Conservation (phyloP, 805 yeast species). For the Geotrichum ghanense region DNA sequence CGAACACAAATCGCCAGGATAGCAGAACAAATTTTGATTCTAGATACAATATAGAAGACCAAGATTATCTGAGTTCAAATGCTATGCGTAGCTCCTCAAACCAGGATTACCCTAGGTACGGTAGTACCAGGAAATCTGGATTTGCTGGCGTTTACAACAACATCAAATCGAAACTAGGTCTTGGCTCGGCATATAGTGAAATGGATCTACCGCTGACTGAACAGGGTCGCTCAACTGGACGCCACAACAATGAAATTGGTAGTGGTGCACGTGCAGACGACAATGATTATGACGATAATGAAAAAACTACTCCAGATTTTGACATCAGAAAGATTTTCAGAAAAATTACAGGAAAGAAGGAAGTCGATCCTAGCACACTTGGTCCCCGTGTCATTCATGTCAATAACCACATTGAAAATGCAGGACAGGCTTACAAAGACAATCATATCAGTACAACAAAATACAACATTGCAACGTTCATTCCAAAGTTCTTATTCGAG, state of each 20-base stretch:
- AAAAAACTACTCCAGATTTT: slow-evolving; percentile 17
- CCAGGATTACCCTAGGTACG: slow-evolving; percentile 2
- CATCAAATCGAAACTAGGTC: slow-evolving; percentile 18
- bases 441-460: slow-evolving; percentile 93
- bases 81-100: background rate
- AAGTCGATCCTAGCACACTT: slow-evolving; percentile 19
- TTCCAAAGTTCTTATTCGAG: slow-evolving; percentile 91
- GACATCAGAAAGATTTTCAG: slow-evolving; percentile 25
- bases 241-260: background rate
- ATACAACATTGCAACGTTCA: slow-evolving; percentile 82
- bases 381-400: slow-evolving; percentile 59
- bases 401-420: slow-evolving; percentile 50
- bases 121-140: slow-evolving; percentile 8
- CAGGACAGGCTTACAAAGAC: slow-evolving; percentile 47
- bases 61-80: background rate
- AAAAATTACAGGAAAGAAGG: slow-evolving; percentile 19
- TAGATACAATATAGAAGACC: slow-evolving; percentile 4
- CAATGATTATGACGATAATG: slow-evolving; percentile 10
- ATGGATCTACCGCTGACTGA: slow-evolving; percentile 23
- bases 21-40: slow-evolving; percentile 7
- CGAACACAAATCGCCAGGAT: slow-evolving; percentile 3
- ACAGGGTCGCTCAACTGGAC: slow-evolving; percentile 2
- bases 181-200: slow-evolving; percentile 17
- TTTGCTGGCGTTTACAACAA: slow-evolving; percentile 16
- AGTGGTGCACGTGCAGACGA: slow-evolving; percentile 9